phyloP scores from a whole-genome alignment of 2,329 filamentous ascomycete species.

The Apiospora sp. region DNA sequence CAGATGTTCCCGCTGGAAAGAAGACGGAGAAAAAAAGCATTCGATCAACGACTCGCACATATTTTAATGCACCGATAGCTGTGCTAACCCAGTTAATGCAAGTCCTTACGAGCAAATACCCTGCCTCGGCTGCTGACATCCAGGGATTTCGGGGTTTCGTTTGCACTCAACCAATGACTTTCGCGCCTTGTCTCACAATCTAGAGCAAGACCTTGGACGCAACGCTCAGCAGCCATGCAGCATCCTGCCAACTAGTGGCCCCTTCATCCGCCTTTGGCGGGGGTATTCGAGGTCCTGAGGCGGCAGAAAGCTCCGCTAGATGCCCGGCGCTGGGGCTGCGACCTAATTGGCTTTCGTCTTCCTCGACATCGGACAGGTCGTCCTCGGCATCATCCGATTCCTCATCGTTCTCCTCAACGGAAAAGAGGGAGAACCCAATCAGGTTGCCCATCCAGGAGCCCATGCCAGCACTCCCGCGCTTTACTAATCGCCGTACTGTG shows the following conservation, averaged over 20 bases:
- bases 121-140: background rate
- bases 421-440: slow-evolving; percentile 68
- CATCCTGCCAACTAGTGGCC: slow-evolving; percentile 65
- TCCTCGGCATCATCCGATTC: slow-evolving; percentile 51
- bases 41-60: slow-evolving; percentile 3
- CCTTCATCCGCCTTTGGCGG: slow-evolving; percentile 62
- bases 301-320: slow-evolving; percentile 41
- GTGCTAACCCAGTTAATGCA: background rate
- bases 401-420: slow-evolving; percentile 67
- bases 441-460: slow-evolving; percentile 67
- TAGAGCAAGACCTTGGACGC: slow-evolving; percentile 68
- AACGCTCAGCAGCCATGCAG: slow-evolving; percentile 72
- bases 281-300: slow-evolving; percentile 54
- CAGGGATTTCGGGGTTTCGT: slow-evolving; percentile 9
- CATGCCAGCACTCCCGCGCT: slow-evolving; percentile 58
- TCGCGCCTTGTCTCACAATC: slow-evolving; percentile 29
- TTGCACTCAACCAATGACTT: slow-evolving; percentile 9
- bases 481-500: slow-evolving; percentile 63
- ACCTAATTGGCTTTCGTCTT: slow-evolving; percentile 46
- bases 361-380: slow-evolving; percentile 46
- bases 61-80: slow-evolving; percentile 1
- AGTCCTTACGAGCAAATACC: background rate
- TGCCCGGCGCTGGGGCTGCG: slow-evolving; percentile 49
- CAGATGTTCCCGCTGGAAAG: background rate
- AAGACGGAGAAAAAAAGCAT: background rate